Evolutionary conservation across 129 eudicot genomes (phyloP), one percentile per base, ranked within the genome.

Genomic region (Flaveria sonorensis): DNA sequence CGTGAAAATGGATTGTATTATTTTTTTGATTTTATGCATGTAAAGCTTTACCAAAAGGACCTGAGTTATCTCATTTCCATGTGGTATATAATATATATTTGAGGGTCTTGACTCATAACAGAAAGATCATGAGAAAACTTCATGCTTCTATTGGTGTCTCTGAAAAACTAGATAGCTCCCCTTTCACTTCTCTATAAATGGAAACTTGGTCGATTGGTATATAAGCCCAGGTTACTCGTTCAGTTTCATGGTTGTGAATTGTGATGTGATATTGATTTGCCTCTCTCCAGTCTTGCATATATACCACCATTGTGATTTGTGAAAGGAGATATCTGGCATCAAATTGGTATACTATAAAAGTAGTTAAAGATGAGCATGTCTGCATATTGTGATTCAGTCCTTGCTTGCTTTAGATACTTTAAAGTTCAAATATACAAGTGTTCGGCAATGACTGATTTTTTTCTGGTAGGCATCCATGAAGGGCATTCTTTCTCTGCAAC

Each of bases 401-500:
- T 39, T 4, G 55, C 19, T 52, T 65, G 24, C 10, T 16, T 24
- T 36, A 66, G 71, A 23, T 60, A 21, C n/a, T 60, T 12, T 24
- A 23, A 60, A 7, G 2, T 11, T 47, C 0, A 1, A 21, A 50
- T 12, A 59, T 0, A 45, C 23, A 59, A 53, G 26, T 16, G 57
- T 24, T 24, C 26, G 16, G 19, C 46, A 18, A 56, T 15, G 8
- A 11, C 67, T 77, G 74, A 42, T 66, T 67, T 48, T 19, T 5
- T 40, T 62, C 11, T 78, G 60, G 70, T 81, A 89, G 98, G 94
- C 89, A 67, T 87, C 90, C 77, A 83, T 87, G 48, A 93, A 81
- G 89, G 90, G 96, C 71, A 82, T 93, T 72, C 88, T 93, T 79
- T 87, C 86, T 81, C 84, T 89, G 20, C 98, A 76, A 50, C 87